Evolutionary conservation across 2,329 filamentous ascomycete genomes (phyloP).

Genomic region (Aspergillus phoenicis): DNA sequence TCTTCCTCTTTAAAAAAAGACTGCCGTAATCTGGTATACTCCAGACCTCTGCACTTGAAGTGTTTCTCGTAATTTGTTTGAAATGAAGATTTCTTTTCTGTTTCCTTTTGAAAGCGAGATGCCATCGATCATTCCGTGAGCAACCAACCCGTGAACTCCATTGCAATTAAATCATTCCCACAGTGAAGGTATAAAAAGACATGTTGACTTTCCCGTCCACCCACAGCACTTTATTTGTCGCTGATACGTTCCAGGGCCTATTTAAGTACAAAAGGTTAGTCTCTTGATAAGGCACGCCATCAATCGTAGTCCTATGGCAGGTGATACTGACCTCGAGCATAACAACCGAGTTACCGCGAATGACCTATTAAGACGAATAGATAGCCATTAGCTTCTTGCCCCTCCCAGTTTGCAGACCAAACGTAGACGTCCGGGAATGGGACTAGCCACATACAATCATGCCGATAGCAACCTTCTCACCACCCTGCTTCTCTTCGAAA

Average conservation of each 20-base stretch:
- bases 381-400: slow-evolving; percentile 13
- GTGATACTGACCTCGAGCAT: slow-evolving; percentile 74
- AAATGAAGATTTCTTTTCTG: slow-evolving; percentile 13
- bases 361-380: slow-evolving; percentile 61
- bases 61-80: slow-evolving; percentile 7
- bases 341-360: slow-evolving; percentile 96
- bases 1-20: not conserved
- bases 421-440: no score
- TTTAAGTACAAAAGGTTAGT: not conserved
- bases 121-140: slow-evolving; percentile 37
- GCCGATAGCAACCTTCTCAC: slow-evolving; percentile 85
- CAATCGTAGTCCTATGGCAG: not conserved
- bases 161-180: slow-evolving; percentile 33
- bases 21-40: not conserved
- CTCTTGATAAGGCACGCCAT: not conserved
- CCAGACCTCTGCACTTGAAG: not conserved
- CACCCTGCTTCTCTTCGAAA: slow-evolving; percentile 88
- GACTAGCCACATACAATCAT: slow-evolving; percentile 71
- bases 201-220: slow-evolving; percentile 19
- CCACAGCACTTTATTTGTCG: slow-evolving; percentile 40
- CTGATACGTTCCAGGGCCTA: slow-evolving; percentile 48
- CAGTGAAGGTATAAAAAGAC: slow-evolving; percentile 25
- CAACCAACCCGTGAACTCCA: slow-evolving; percentile 43
- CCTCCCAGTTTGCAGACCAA: no score
- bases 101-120: slow-evolving; percentile 19